A percentile compares a stretch with the other conserved stretches of the same genome.
phyloP scores from a whole-genome alignment of 2,329 filamentous ascomycete genomes.

The Cytospora piceae region DNA sequence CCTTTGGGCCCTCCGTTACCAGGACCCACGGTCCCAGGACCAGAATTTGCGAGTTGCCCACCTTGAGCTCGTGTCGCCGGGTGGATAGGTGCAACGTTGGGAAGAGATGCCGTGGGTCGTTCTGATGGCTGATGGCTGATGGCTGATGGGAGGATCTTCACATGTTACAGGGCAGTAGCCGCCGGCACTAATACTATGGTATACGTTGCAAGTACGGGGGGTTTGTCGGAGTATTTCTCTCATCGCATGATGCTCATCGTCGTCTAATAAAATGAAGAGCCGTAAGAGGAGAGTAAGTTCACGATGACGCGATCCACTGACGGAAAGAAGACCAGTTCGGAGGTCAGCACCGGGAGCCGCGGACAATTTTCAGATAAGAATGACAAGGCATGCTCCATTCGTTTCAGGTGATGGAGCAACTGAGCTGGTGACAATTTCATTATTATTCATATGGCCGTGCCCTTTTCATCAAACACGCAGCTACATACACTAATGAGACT shows the following conservation, averaged over 20 bases:
- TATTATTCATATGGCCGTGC: not conserved
- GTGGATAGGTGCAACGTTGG: slow-evolving; percentile 13
- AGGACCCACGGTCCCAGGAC: slow-evolving; percentile 8
- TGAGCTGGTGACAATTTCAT: not conserved
- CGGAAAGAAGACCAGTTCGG: not conserved
- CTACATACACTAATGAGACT: not conserved
- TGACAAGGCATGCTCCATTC: slow-evolving; percentile 5
- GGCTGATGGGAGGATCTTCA: slow-evolving; percentile 12
- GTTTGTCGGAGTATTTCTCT: slow-evolving; percentile 15
- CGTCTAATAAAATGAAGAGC: slow-evolving; percentile 21
- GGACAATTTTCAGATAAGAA: slow-evolving; percentile 23
- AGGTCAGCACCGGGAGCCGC: slow-evolving; percentile 21
- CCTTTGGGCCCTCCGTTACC: not conserved
- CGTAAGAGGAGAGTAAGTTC: slow-evolving; percentile 14
- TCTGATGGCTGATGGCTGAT: slow-evolving; percentile 5
- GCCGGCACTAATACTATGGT: not conserved
- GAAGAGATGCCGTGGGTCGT: not conserved
- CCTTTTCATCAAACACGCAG: not conserved
- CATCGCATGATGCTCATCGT: slow-evolving; percentile 27
- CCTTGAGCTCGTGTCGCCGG: slow-evolving; percentile 1
- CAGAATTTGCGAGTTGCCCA: slow-evolving; percentile 6
- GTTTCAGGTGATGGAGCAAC: slow-evolving; percentile 12
- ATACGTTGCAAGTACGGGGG: not conserved
- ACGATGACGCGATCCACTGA: slow-evolving; percentile 18
- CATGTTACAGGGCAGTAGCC: slow-evolving; percentile 9